These are phyloP conservation scores for Borovskyia barvae DNA, from an alignment of 208 protist species.

Conservation along the genomic window DNA sequence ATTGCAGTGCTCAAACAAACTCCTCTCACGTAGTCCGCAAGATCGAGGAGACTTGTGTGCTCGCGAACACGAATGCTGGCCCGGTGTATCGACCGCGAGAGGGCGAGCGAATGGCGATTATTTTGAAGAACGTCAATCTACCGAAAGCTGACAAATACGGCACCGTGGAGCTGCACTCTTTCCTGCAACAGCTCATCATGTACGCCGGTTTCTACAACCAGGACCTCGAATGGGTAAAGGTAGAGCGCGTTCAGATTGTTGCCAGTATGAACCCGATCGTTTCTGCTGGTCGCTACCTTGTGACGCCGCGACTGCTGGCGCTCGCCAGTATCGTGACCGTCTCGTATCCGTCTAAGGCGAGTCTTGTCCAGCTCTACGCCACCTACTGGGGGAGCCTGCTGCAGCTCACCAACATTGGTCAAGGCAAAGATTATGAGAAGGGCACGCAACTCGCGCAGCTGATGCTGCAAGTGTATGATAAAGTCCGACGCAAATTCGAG, in stretches of 20 bases:
- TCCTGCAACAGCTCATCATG: conserved; percentile 97
- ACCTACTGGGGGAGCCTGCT: conserved; percentile 87
- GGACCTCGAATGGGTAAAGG: conserved; percentile 95
- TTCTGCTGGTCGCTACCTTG: conserved; percentile 90
- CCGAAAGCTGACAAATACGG: conserved; percentile 98
- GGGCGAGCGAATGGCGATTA: conserved; percentile 92
- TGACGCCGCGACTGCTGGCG: conserved; percentile 94
- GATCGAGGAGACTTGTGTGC: conserved; percentile 90
- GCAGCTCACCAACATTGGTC: conserved; percentile 41
- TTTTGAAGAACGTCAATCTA: conserved; percentile 97
- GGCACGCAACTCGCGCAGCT: conserved; percentile 87
- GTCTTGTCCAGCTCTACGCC: conserved; percentile 92
- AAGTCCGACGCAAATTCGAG: conserved; percentile 87
- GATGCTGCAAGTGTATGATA: conserved; percentile 94
- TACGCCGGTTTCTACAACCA: conserved; percentile 97
- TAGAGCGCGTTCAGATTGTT: conserved; percentile 94
- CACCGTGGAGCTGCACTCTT: conserved; percentile 96
- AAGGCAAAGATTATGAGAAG: conserved; percentile 68
- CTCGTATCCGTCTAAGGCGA: conserved; percentile 85
- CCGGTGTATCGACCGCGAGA: conserved; percentile 93
- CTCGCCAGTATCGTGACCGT: conserved; percentile 92
- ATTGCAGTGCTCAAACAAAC: conserved; percentile 96
- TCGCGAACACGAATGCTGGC: conserved; percentile 85
- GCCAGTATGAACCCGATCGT: conserved; percentile 93
- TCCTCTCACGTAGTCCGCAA: conserved; percentile 94